Evolutionary conservation across 2,329 filamentous ascomycete species (phyloP).

Genomic region (Botrytis medusae): DNA sequence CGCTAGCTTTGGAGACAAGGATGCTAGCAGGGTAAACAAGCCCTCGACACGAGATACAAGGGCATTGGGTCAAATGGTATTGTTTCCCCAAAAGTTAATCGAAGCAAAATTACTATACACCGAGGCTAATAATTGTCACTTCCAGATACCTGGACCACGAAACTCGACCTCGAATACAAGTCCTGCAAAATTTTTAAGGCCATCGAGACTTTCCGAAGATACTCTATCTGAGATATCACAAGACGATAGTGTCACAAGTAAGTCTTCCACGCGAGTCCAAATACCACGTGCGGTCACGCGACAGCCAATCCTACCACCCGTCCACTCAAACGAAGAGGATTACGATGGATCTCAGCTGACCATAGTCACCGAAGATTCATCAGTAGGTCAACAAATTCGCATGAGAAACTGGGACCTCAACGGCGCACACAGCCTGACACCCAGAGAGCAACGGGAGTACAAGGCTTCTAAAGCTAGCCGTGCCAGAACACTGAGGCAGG

Average conservation of each 20-base stretch:
- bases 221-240: neutral
- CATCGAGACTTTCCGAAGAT: neutral
- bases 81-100: neutral
- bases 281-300: neutral
- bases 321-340: neutral
- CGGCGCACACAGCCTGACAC: neutral
- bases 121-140: neutral
- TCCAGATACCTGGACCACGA: neutral
- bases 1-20: neutral
- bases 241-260: neutral
- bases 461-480: accelerated
- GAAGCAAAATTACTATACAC: neutral
- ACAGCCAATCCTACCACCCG: neutral
- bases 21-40: neutral
- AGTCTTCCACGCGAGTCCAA: neutral
- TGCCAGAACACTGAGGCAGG: neutral
- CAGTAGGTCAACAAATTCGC: neutral
- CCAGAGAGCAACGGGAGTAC: neutral
- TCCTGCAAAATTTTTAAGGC: neutral
- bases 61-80: neutral
- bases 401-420: neutral
- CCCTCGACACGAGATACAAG: neutral
- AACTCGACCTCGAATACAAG: too few relatives aligned
- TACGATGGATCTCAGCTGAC: neutral
- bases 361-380: neutral